Conservation (phyloP, 805 yeast genomes). For the Jamesozyma gamospora region DNA sequence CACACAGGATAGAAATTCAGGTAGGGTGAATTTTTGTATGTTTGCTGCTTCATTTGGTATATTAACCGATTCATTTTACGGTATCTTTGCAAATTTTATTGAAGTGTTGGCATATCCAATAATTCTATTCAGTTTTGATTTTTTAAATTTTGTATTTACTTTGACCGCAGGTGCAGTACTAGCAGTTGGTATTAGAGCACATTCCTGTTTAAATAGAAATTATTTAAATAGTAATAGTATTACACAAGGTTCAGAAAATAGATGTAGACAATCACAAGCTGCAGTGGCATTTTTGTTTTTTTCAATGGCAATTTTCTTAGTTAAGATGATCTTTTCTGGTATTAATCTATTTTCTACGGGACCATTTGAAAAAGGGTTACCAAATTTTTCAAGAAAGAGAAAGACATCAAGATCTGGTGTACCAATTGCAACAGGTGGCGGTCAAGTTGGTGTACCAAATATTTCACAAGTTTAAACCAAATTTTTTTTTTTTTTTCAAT, state of each 20-base stretch:
- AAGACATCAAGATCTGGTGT: conserved; percentile 23
- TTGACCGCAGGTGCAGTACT: conserved; percentile 90
- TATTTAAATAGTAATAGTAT: conserved; percentile 59
- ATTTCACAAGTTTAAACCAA: conserved; percentile 62
- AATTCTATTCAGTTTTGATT: conserved; percentile 61
- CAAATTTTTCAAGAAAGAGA: conserved; percentile 14
- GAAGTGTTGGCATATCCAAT: conserved; percentile 77
- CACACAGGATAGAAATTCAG: conserved; percentile 41
- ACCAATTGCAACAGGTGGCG: background rate
- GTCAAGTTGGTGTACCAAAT: conserved; percentile 2
- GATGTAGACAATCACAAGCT: conserved; percentile 95
- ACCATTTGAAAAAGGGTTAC: conserved; percentile 10
- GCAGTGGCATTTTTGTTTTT: conserved; percentile 74
- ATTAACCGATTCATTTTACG: conserved; percentile 69
- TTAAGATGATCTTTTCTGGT: conserved; percentile 44
- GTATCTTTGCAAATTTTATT: conserved; percentile 63
- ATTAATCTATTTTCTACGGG: conserved; percentile 40
- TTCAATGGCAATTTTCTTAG: conserved; percentile 65
- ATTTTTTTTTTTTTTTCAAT: conserved; percentile 30
- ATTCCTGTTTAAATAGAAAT: conserved; percentile 63
- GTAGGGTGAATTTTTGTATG: conserved; percentile 81
- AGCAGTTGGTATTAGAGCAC: conserved; percentile 79
- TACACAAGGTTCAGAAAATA: conserved; percentile 63
- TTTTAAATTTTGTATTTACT: conserved; percentile 81
- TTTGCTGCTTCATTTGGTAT: conserved; percentile 83